Conservation (phyloP, 257 asterid genomes). For the Solanum chilense region DNA sequence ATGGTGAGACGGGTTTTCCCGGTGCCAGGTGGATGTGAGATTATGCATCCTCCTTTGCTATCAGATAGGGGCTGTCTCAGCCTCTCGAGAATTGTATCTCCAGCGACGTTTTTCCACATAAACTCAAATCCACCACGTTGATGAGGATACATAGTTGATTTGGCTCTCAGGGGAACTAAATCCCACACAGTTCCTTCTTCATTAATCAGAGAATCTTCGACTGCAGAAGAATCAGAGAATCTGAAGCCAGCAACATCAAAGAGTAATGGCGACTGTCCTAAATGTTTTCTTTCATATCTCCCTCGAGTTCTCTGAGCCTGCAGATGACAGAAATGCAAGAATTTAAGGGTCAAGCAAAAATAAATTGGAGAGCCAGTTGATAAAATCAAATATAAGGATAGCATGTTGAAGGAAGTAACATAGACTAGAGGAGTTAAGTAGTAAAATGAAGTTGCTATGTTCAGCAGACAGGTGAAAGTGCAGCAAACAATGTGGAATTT, state of each 20-base stretch:
- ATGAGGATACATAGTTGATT: constrained; percentile 39
- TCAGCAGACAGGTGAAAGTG: background rate
- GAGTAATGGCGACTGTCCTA: background rate
- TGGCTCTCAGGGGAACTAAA: constrained; percentile 21
- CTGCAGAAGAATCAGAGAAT: constrained; percentile 2
- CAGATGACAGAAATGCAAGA: background rate
- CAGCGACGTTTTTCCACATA: constrained; percentile 63
- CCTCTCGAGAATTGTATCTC: constrained; percentile 34
- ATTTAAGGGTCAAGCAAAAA: background rate
- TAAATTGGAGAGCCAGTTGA: background rate
- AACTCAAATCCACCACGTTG: constrained; percentile 58
- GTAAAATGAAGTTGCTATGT: background rate
- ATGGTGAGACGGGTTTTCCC: constrained; percentile 66
- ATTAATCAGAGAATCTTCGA: background rate
- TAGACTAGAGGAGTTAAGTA: too few species aligned
- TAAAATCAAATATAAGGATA: background rate
- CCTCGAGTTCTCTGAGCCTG: constrained; percentile 12
- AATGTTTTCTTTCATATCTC: constrained; percentile 1
- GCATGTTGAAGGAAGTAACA: too few species aligned
- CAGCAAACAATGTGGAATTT: background rate
- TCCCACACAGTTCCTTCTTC: constrained; percentile 41
- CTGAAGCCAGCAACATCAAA: background rate
- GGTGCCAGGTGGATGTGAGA: constrained; percentile 82
- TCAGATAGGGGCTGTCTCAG: constrained; percentile 4
- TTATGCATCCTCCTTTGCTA: constrained; percentile 59